These are phyloP conservation scores for Tulasnella sp. DNA, from an alignment of 768 basidiomycete species.

Conservation along the genomic window DNA sequence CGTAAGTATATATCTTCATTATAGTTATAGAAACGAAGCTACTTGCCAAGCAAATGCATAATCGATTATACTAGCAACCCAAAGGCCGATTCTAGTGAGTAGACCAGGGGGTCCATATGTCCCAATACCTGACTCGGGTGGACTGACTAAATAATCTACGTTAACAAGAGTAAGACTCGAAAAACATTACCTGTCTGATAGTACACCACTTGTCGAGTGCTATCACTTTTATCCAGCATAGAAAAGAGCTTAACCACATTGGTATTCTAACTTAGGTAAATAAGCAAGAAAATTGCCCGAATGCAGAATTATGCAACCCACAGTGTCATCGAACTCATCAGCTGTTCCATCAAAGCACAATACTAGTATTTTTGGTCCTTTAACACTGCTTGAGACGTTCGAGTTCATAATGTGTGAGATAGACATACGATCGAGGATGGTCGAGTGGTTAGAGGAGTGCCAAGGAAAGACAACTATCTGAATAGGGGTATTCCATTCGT, in stretches of 20 bases:
- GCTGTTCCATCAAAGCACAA: slow-evolving; percentile 19
- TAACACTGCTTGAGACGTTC: no score
- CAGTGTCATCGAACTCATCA: slow-evolving; percentile 15
- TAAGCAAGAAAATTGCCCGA: neutral
- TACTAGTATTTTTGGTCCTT: slow-evolving; percentile 22
- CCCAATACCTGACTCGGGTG: no score
- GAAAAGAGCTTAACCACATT: slow-evolving; percentile 60
- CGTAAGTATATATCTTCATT: no score
- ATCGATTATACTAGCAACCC: slow-evolving; percentile 46
- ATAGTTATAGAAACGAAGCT: no score
- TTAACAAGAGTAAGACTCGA: no score
- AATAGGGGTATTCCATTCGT: no score
- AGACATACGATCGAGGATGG: no score
- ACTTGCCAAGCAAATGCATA: slow-evolving; percentile 63
- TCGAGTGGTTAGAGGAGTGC: no score
- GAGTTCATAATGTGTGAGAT: no score
- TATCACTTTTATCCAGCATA: slow-evolving; percentile 46
- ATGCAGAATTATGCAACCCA: neutral
- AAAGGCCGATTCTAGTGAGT: slow-evolving; percentile 46
- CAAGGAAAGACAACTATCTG: no score
- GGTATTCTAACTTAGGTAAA: slow-evolving; percentile 38
- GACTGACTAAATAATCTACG: no score
- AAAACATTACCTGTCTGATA: slow-evolving; percentile 66
- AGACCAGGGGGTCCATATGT: slow-evolving; percentile 28
- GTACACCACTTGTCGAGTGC: slow-evolving; percentile 46